Evolutionary conservation across 1,139 yeast genomes (phyloP).

Genomic region (Pichia sp.): DNA sequence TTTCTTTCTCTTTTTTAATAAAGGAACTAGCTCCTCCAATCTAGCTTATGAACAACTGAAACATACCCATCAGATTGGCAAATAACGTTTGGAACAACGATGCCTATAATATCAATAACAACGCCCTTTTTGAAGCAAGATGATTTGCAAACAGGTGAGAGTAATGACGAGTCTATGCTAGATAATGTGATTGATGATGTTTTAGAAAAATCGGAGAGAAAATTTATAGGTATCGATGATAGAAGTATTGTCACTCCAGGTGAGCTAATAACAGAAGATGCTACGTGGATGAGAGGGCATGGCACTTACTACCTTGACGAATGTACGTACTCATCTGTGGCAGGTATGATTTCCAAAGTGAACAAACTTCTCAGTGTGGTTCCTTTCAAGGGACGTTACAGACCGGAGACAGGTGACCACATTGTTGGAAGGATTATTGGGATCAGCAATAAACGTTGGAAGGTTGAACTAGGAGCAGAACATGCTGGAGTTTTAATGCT

Average conservation of each 20-base stretch:
- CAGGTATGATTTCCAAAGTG: conserved; percentile 83
- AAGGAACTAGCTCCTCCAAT: too few relatives aligned
- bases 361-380: conserved; percentile 81
- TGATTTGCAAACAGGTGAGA: not conserved
- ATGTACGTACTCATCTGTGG: conserved; percentile 83
- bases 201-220: conserved; percentile 14
- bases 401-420: conserved; percentile 96
- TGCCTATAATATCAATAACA: conserved; percentile 20
- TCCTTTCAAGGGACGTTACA: conserved; percentile 81
- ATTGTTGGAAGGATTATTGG: conserved; percentile 91
- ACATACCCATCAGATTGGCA: not conserved
- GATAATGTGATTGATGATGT: conserved; percentile 20
- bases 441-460: conserved; percentile 93
- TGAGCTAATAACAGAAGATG: conserved; percentile 89
- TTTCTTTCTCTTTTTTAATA: too few relatives aligned
- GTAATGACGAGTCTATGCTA: conserved; percentile 17
- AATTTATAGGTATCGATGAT: conserved; percentile 9
- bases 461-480: conserved; percentile 90
- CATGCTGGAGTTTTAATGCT: conserved; percentile 90
- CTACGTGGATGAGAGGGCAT: conserved; percentile 98
- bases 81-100: not conserved
- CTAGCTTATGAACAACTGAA: too few relatives aligned
- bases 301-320: conserved; percentile 80
- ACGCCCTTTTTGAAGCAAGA: conserved; percentile 8
- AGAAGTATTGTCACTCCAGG: conserved; percentile 78